phyloP scores from a whole-genome alignment of 1,139 yeast species.

The Scheffersomyces illinoinensis region DNA sequence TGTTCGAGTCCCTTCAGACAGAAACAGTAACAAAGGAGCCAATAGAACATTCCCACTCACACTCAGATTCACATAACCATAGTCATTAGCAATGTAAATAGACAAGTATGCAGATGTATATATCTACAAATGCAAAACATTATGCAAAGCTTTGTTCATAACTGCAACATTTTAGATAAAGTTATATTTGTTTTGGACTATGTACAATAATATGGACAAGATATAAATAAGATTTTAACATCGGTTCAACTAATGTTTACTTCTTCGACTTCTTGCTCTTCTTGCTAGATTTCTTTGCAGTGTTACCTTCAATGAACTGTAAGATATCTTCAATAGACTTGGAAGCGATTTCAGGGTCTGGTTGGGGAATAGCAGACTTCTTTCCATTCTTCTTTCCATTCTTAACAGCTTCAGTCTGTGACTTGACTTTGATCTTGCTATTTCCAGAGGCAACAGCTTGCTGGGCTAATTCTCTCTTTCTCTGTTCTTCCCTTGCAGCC shows the following conservation, averaged over 20 bases:
- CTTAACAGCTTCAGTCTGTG: conserved; percentile 10
- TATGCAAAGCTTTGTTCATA: conserved; percentile 1
- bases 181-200: conserved; percentile 5
- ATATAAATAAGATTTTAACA: conserved; percentile 12
- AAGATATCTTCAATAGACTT: conserved; percentile 70
- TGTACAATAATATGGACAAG: conserved; percentile 9
- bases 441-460: conserved; percentile 14
- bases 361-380: conserved; percentile 28
- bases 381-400: conserved; percentile 17
- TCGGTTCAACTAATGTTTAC: conserved; percentile 9
- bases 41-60: background rate
- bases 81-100: background rate
- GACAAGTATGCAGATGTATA: conserved; percentile 3
- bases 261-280: conserved; percentile 15
- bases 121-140: background rate
- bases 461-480: conserved; percentile 23
- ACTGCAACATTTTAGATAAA: conserved; percentile 9
- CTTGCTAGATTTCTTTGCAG: conserved; percentile 18
- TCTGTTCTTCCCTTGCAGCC: conserved; percentile 31
- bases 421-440: conserved; percentile 12
- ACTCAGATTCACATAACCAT: background rate
- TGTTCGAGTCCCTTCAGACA: conserved; percentile 11
- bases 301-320: conserved; percentile 60
- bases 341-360: conserved; percentile 57
- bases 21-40: background rate